Evolutionary conservation across 306 rosid genomes (phyloP), one percentile per base, ranked within the genome.

Genomic region (Inga laurina): DNA sequence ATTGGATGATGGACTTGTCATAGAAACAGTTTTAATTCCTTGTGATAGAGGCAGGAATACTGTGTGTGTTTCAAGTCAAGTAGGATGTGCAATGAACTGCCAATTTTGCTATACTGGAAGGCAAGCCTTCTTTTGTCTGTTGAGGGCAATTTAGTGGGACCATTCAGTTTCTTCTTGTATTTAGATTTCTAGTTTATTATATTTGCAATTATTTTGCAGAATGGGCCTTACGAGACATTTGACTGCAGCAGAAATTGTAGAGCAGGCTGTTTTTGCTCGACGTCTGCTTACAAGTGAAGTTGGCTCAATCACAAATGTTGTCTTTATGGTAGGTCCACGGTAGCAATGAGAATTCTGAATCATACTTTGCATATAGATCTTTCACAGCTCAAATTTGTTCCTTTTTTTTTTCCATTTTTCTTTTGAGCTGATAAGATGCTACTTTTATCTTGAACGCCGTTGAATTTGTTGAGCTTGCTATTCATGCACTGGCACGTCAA

Each of bases 41-140:
- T 87, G 91, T 56, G 96, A 93, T 41, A 89, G 90, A 59, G 91
- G 95, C 69, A 91, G 97, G 82, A 95, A 92, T 84, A 93, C 98
- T 15, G 97, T 93, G 77, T 95, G 98, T 76, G 97, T 95, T 85
- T 95, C 97, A 21, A 95, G 98, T 90, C 98, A 95, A 90, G 98
- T 95, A 80, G 98, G 97, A 34, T 95, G 98, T 74, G 97, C 97
- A 78, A 89, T 93, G 98, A 95, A 95, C 76, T 93, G 98, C 83
- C 98, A 95, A 77, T 93, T 95, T 86, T 95, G 98, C 88, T 95
- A 82, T 82, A 95, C 98, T 66, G 98, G 98, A 88, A 92, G 98
- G 98, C 84, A 83, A 88, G 91, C 78, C 75, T 81, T 49, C 34
- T 48, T 83, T 84, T 73, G 34, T 49, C 74, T 39, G 16, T 79